phyloP scores from a whole-genome alignment of 345 rosid species.

The Aquilaria malaccensis region DNA sequence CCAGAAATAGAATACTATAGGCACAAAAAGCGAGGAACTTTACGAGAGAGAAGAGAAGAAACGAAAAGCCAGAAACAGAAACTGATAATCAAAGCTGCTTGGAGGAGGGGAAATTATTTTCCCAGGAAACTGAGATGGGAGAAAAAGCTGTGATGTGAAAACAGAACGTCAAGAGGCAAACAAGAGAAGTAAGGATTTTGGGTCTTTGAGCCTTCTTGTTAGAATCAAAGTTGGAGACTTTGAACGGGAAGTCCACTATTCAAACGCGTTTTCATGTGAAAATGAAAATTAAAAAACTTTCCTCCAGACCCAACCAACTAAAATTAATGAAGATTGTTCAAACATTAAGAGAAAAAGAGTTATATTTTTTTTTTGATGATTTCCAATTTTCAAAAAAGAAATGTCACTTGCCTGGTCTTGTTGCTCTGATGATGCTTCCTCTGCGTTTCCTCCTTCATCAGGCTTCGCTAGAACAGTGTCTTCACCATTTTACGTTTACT shows the following conservation, averaged over 20 bases:
- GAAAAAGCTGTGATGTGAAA: constrained; percentile 1
- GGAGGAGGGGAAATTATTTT: not conserved
- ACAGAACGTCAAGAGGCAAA: not conserved
- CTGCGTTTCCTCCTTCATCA: no score
- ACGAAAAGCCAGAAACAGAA: not conserved
- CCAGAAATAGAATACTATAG: not conserved
- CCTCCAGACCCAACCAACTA: no score
- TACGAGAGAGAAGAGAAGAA: not conserved
- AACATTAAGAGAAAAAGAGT: no score
- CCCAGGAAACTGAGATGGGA: not conserved
- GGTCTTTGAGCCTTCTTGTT: not conserved
- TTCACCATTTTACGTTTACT: no score
- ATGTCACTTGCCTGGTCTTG: no score
- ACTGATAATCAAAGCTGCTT: not conserved
- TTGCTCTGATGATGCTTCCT: no score
- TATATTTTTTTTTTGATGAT: no score
- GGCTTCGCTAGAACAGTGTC: no score
- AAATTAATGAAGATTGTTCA: no score
- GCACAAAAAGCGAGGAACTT: constrained; percentile 4
- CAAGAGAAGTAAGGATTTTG: not conserved
- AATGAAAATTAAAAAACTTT: not conserved
- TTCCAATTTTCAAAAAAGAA: no score
- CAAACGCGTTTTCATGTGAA: constrained; percentile 28
- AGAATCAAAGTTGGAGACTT: constrained; percentile 25
- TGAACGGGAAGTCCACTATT: constrained; percentile 19